These are phyloP conservation scores for Linnemannia zychae DNA, from an alignment of 192 early-diverging fungal genomes.

Conservation along the genomic window DNA sequence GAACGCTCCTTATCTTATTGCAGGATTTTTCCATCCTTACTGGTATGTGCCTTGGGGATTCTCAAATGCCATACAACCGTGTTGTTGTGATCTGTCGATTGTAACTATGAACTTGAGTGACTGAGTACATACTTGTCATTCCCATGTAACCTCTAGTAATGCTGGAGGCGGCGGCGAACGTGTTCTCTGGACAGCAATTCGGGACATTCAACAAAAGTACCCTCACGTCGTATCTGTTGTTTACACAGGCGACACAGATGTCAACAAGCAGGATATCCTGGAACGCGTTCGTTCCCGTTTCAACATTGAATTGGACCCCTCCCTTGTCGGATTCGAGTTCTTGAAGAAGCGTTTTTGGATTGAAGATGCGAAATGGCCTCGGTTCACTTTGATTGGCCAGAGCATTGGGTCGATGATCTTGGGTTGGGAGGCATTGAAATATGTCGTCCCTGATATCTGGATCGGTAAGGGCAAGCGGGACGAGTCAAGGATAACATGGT, in stretches of 20 bases:
- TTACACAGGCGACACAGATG: constrained; percentile 82
- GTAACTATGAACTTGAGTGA: not conserved
- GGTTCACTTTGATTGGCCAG: constrained; percentile 89
- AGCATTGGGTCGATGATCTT: constrained; percentile 86
- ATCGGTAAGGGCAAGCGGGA: constrained; percentile 63
- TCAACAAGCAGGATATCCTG: constrained; percentile 69
- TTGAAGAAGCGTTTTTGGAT: constrained; percentile 76
- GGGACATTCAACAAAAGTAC: constrained; percentile 81
- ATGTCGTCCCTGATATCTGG: constrained; percentile 84
- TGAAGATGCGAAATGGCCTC: constrained; percentile 76
- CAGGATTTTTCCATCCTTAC: constrained; percentile 95
- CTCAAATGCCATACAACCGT: no score
- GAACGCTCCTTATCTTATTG: constrained; percentile 62
- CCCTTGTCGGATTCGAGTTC: constrained; percentile 71
- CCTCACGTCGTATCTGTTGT: constrained; percentile 78
- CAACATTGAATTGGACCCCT: constrained; percentile 72
- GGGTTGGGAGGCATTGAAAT: constrained; percentile 80
- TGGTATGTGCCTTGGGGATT: constrained; percentile 62
- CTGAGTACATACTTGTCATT: not conserved
- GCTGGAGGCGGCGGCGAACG: constrained; percentile 96
- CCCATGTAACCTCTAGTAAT: constrained; percentile 63
- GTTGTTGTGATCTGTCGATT: no score
- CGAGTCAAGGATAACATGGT: not conserved
- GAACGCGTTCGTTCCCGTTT: constrained; percentile 75
- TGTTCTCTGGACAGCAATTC: constrained; percentile 93